Evolutionary conservation across 1,139 yeast species (phyloP).

Genomic region (Suhomyces maxii): DNA sequence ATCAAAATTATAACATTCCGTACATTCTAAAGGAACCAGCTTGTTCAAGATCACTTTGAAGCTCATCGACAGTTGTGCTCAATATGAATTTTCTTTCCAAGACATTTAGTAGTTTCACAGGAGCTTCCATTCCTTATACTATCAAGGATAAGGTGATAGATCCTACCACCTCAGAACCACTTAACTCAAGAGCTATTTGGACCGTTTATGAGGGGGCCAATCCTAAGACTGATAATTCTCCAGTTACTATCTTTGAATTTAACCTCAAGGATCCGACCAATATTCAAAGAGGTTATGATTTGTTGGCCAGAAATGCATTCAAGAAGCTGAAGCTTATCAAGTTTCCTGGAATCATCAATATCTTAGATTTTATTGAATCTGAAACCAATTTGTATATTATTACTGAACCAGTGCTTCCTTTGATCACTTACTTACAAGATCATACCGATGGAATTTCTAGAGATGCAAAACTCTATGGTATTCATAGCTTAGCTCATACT

Average conservation of each 20-base stretch:
- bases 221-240: slow-evolving; percentile 37
- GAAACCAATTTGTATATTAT: slow-evolving; percentile 65
- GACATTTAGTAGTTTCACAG: slow-evolving; percentile 55
- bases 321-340: slow-evolving; percentile 66
- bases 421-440: slow-evolving; percentile 36
- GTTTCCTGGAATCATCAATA: slow-evolving; percentile 74
- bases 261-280: slow-evolving; percentile 46
- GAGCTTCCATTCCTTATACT: slow-evolving; percentile 57
- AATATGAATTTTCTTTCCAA: slow-evolving; percentile 61
- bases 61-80: neutral
- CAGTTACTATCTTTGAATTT: slow-evolving; percentile 64
- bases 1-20: too few relatives aligned
- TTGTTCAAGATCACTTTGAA: too few relatives aligned
- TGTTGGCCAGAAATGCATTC: slow-evolving; percentile 63
- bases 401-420: slow-evolving; percentile 75
- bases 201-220: slow-evolving; percentile 48
- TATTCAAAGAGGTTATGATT: slow-evolving; percentile 28
- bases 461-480: slow-evolving; percentile 55
- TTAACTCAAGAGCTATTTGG: slow-evolving; percentile 44
- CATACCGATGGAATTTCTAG: slow-evolving; percentile 22
- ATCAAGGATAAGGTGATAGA: slow-evolving; percentile 45
- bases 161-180: slow-evolving; percentile 26
- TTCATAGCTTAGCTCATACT: slow-evolving; percentile 56
- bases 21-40: too few relatives aligned
- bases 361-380: slow-evolving; percentile 69